Evolutionary conservation across 306 rosid species (phyloP).

Genomic region (Begonia loranthoides): DNA sequence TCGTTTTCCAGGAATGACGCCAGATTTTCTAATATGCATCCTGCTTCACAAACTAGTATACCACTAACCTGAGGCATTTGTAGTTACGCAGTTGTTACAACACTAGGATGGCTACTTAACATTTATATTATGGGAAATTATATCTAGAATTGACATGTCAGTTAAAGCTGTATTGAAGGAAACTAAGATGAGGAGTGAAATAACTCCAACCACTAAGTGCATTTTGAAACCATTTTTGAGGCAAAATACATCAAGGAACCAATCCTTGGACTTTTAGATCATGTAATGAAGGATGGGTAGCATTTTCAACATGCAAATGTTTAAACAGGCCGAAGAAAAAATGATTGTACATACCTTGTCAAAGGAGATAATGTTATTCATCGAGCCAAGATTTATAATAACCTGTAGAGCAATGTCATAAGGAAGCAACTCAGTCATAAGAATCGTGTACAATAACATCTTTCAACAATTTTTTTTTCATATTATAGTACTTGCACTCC

Average conservation of each 20-base stretch:
- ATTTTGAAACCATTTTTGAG: background rate
- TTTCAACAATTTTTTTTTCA: background rate
- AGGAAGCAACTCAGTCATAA: conserved; percentile 6
- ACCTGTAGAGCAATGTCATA: conserved; percentile 51
- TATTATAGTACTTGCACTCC: conserved; percentile 1
- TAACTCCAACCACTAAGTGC: background rate
- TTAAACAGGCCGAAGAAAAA: conserved; percentile 4
- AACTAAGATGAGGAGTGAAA: background rate
- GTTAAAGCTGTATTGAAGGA: background rate
- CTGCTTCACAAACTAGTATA: conserved; percentile 91
- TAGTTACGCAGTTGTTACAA: conserved; percentile 2
- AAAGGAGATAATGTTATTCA: conserved; percentile 64
- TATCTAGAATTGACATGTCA: conserved; percentile 1
- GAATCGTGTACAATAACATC: background rate
- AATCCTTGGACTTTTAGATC: background rate
- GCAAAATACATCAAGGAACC: background rate
- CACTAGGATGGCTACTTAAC: background rate
- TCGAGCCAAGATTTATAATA: conserved; percentile 54
- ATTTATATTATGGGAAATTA: conserved; percentile 3
- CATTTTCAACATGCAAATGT: background rate
- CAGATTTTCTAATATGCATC: conserved; percentile 88
- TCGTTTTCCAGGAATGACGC: conserved; percentile 62
- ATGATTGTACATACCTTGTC: conserved; percentile 58
- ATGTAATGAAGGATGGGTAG: background rate
- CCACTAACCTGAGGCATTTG: conserved; percentile 66